Percentiles rank a stretch among this genome's conserved stretches.
Conservation (phyloP, 768 basidiomycete genomes). For the Omphalotus guepiniiformis region DNA sequence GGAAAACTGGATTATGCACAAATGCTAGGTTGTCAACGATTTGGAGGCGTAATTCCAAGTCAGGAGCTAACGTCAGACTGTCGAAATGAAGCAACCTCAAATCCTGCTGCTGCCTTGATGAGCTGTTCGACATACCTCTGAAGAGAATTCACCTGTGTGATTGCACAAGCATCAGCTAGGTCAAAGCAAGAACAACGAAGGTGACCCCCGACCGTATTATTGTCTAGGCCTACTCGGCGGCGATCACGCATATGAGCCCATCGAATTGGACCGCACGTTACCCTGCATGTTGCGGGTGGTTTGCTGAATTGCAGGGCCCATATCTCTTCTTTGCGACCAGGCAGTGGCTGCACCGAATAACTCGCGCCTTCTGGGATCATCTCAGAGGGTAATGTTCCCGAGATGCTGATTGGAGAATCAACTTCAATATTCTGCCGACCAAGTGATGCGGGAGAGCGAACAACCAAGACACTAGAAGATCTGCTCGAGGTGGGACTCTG, state of each 20-base stretch:
- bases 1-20: constrained; percentile 50
- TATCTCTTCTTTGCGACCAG: constrained; percentile 14
- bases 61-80: constrained; percentile 32
- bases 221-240: constrained; percentile 24
- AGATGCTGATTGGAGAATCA: not conserved
- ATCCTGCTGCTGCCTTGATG: not conserved
- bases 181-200: not conserved
- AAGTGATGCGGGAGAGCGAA: too few species aligned
- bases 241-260: constrained; percentile 20
- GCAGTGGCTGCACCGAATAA: constrained; percentile 5
- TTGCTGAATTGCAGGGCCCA: constrained; percentile 41
- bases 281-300: constrained; percentile 30
- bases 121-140: constrained; percentile 20
- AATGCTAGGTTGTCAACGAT: constrained; percentile 40
- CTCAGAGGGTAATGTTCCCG: not conserved
- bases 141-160: constrained; percentile 2
- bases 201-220: constrained; percentile 31
- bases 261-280: constrained; percentile 28
- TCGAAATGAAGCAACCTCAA: constrained; percentile 5
- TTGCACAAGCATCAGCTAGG: not conserved
- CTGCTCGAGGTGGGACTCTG: too few species aligned
- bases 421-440: not conserved
- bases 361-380: not conserved
- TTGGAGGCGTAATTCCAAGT: constrained; percentile 41
- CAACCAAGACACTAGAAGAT: too few species aligned